Conservation (phyloP, 257 asterid genomes). For the Solanum gracilifrons region DNA sequence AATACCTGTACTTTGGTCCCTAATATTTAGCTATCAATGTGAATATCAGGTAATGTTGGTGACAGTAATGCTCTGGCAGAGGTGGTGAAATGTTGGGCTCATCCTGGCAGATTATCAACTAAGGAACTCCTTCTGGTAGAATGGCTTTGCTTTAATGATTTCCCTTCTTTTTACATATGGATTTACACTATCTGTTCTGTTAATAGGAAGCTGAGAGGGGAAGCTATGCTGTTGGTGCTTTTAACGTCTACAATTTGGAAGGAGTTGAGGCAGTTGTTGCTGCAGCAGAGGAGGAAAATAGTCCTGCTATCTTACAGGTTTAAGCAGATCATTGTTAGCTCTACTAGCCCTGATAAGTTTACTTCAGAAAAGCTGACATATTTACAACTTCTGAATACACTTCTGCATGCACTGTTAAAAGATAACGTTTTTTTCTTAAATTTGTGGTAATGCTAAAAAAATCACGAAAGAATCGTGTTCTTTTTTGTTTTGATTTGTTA, state of each 20-base stretch:
- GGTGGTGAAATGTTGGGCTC: constrained; percentile 72
- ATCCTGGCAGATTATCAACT: constrained; percentile 60
- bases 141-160: constrained; percentile 1
- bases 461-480: neutral
- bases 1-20: neutral
- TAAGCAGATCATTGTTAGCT: constrained; percentile 3
- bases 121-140: constrained; percentile 78
- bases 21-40: constrained; percentile 3
- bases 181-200: constrained; percentile 12
- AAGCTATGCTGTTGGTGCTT: constrained; percentile 91
- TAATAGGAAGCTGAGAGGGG: constrained; percentile 78
- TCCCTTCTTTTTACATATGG: neutral
- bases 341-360: neutral
- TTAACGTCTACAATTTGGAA: constrained; percentile 86
- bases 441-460: neutral
- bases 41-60: constrained; percentile 84
- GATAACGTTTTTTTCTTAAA: neutral
- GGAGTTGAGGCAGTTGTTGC: constrained; percentile 93
- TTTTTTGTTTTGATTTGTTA: neutral
- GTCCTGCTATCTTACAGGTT: constrained; percentile 99
- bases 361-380: neutral
- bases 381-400: neutral
- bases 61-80: constrained; percentile 82
- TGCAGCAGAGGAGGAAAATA: constrained; percentile 80
- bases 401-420: neutral